Conservation (phyloP, 768 basidiomycete genomes). For the Cyclocybe aegerita region DNA sequence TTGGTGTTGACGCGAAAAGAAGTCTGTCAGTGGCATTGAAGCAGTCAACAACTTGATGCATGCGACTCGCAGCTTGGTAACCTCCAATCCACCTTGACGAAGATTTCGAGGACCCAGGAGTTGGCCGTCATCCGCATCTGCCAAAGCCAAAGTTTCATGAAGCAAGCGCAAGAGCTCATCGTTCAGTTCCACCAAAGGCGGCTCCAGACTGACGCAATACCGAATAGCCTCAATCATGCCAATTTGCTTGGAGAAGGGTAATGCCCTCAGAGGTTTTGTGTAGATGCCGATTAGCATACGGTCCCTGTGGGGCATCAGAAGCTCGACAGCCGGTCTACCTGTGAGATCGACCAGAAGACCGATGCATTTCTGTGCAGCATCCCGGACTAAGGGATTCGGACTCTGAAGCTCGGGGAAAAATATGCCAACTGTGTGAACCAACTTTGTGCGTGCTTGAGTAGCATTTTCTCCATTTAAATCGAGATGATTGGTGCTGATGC, state of each 20-base stretch:
- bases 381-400: slow-evolving; percentile 81
- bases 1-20: slow-evolving; percentile 81
- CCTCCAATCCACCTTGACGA: slow-evolving; percentile 77
- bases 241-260: slow-evolving; percentile 94
- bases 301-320: slow-evolving; percentile 84
- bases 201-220: slow-evolving; percentile 86
- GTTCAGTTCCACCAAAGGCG: slow-evolving; percentile 87
- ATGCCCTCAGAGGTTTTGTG: slow-evolving; percentile 93
- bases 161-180: slow-evolving; percentile 90
- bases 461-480: slow-evolving; percentile 45
- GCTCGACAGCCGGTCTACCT: slow-evolving; percentile 67
- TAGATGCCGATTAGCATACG: slow-evolving; percentile 88
- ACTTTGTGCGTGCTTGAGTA: slow-evolving; percentile 47
- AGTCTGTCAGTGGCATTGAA: slow-evolving; percentile 93
- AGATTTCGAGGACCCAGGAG: slow-evolving; percentile 72
- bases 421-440: slow-evolving; percentile 73
- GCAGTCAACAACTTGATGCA: slow-evolving; percentile 93
- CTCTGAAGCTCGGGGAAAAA: slow-evolving; percentile 89
- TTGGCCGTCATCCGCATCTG: slow-evolving; percentile 91
- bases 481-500: slow-evolving; percentile 53
- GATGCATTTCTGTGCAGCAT: slow-evolving; percentile 81
- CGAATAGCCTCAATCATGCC: slow-evolving; percentile 97
- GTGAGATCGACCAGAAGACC: slow-evolving; percentile 73
- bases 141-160: slow-evolving; percentile 91
- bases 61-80: slow-evolving; percentile 88